A percentile compares a stretch with the other conserved stretches of the same genome.
These are phyloP conservation scores for Rhynchospora pubera DNA, from an alignment of 176 grass and related monocot genomes.

Conservation along the genomic window DNA sequence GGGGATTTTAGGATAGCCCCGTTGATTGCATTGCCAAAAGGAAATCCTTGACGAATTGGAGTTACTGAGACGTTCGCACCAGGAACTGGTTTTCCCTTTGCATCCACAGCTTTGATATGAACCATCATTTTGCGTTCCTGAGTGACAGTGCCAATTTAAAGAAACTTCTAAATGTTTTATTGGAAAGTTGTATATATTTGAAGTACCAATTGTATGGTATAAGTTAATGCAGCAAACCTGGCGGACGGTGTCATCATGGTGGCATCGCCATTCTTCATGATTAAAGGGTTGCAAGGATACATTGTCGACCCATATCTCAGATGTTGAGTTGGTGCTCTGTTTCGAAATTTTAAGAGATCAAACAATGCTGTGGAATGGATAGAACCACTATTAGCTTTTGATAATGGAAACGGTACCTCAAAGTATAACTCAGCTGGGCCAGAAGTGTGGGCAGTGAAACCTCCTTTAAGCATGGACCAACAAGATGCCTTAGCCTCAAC, in stretches of 20 bases:
- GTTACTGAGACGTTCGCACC: slow-evolving; percentile 45
- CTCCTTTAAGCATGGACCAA: slow-evolving; percentile 91
- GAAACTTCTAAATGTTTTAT: background rate
- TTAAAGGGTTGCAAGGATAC: slow-evolving; percentile 80
- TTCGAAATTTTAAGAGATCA: background rate
- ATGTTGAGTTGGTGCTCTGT: slow-evolving; percentile 55
- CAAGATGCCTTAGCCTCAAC: slow-evolving; percentile 53
- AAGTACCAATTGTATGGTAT: no score
- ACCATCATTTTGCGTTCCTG: slow-evolving; percentile 29
- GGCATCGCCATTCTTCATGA: slow-evolving; percentile 54
- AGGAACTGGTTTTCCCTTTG: slow-evolving; percentile 32
- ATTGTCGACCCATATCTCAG: slow-evolving; percentile 71
- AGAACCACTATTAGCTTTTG: background rate
- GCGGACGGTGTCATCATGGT: slow-evolving; percentile 42
- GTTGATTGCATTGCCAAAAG: slow-evolving; percentile 63
- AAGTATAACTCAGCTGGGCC: slow-evolving; percentile 61
- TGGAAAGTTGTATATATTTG: background rate
- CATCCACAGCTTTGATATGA: slow-evolving; percentile 32
- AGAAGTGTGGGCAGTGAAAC: slow-evolving; percentile 48
- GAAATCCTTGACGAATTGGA: slow-evolving; percentile 46
- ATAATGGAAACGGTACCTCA: slow-evolving; percentile 32
- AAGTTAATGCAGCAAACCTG: slow-evolving; percentile 17
- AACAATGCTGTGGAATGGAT: slow-evolving; percentile 11
- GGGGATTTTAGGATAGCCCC: slow-evolving; percentile 43
- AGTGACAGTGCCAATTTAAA: background rate